Evolutionary conservation across 495 filamentous ascomycete genomes (phyloP), one percentile per base, ranked within the genome.

Genomic region (Tuber melanosporum): DNA sequence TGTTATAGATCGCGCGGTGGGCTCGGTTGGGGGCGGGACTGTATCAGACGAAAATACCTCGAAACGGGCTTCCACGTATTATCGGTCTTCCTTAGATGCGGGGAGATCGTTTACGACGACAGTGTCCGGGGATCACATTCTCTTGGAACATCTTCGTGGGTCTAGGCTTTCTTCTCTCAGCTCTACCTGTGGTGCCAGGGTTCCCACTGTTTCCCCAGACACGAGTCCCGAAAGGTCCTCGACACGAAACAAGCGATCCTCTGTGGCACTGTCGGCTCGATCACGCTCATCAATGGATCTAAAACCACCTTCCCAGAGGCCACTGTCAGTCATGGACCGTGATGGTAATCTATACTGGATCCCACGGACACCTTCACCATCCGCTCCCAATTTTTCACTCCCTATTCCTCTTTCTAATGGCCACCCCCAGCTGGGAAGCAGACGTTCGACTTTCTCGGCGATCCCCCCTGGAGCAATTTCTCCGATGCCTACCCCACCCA

Each of bases 241-340:
- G 20, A 70, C 77, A 36, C 74, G 71, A 26, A 69, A 80, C 79
- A 81, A 81, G 66, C 75, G 81, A 70, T 81, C 78, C 15, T 77
- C 78, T 39, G 71, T 75, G 14, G 70, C 79, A 71, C 49, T 77
- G 19, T 82, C 81, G 45, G 57, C 78, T 71, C 73, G 76, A 71
- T 83, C 81, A 22, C 78, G 82, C 46, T 83, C 81, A n/a, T 83
- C 81, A n/a, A 74, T 83, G 73, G 81, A 83, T 41, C 62, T 83
- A 17, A 82, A 79, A 52, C 57, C 74, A 10, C 74, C 79, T 8
- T 75, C 77, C 32, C 81, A 77, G 26, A 72, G 70, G 45, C 79
- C 80, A 3, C 46, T 82, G 57, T 80, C 80, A 44, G 75, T 77
- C 42, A 77, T 82, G 70, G 79, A 75, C 74, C 82, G 74, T 44